Evolutionary conservation across 1,284 basidiomycete genomes (phyloP).

Genomic region (Naganishia cerealis): DNA sequence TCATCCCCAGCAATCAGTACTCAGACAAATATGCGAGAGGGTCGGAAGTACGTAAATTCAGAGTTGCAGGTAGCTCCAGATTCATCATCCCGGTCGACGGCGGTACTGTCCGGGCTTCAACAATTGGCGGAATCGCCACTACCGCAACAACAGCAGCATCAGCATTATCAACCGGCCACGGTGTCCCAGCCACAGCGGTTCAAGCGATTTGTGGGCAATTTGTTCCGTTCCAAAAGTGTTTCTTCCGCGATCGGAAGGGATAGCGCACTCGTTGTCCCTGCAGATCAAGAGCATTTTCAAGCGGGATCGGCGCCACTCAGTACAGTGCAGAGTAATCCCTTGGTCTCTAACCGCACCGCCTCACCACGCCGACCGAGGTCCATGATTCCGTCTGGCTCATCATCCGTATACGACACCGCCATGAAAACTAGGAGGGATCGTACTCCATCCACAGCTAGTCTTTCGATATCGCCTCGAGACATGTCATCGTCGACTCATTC

Average conservation of each 20-base stretch:
- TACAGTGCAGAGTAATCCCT: neutral
- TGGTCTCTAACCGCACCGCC: neutral
- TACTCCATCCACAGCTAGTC: neutral
- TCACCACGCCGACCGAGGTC: constrained; percentile 17
- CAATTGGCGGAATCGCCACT: neutral
- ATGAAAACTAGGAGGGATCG: neutral
- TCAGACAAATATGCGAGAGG: neutral
- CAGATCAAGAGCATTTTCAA: neutral
- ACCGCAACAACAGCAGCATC: neutral
- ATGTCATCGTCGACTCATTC: neutral
- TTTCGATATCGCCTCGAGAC: constrained; percentile 2
- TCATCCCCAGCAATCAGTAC: constrained; percentile 15
- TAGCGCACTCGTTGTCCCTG: neutral
- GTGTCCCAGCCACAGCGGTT: constrained; percentile 20
- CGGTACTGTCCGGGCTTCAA: neutral
- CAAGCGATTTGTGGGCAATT: constrained; percentile 28
- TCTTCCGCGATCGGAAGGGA: constrained; percentile 1
- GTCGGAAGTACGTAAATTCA: neutral
- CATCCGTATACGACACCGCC: neutral
- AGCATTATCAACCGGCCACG: neutral
- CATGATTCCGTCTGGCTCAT: neutral
- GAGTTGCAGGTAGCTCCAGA: neutral
- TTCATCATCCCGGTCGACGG: neutral
- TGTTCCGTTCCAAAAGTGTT: constrained; percentile 25
- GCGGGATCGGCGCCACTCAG: neutral